A percentile compares a stretch with the other conserved stretches of the same genome.
Evolutionary conservation across 1,284 basidiomycete genomes (phyloP).

Genomic region (Cutaneotrichosporon cavernicola): DNA sequence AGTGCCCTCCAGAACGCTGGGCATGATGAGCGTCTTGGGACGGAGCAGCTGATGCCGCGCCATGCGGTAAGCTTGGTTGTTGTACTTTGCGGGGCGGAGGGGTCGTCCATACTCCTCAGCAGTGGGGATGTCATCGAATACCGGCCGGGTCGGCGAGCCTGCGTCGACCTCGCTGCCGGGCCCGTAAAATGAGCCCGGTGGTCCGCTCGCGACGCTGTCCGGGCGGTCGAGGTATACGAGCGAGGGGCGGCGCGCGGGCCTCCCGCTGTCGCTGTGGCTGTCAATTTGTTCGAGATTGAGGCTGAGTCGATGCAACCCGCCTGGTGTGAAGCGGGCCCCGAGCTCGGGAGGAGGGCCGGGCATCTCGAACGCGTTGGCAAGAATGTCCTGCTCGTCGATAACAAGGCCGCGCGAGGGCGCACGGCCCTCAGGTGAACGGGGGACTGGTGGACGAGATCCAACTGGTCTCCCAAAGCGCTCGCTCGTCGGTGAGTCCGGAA

Average conservation of each 20-base stretch:
- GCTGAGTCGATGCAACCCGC: slow-evolving; percentile 14
- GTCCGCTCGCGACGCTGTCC: background rate
- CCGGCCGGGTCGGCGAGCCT: background rate
- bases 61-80: slow-evolving; percentile 18
- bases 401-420: slow-evolving; percentile 14
- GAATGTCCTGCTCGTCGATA: slow-evolving; percentile 26
- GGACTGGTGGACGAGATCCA: background rate
- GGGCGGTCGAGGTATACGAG: slow-evolving; percentile 6
- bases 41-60: slow-evolving; percentile 38
- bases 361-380: slow-evolving; percentile 47
- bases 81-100: slow-evolving; percentile 37
- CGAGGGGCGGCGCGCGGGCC: slow-evolving; percentile 5
- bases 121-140: slow-evolving; percentile 38
- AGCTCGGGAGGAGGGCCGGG: slow-evolving; percentile 41
- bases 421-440: background rate
- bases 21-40: slow-evolving; percentile 51
- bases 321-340: slow-evolving; percentile 48
- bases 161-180: background rate
- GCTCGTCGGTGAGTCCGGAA: slow-evolving; percentile 27
- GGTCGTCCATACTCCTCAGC: slow-evolving; percentile 41
- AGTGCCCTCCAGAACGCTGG: slow-evolving; percentile 32
- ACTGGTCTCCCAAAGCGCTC: slow-evolving; percentile 9
- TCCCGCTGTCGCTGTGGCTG: background rate
- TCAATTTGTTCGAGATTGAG: slow-evolving; percentile 11
- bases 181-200: background rate